Conservation (phyloP, 352 stramenopile genomes). For the Globisporangium spinosum region DNA sequence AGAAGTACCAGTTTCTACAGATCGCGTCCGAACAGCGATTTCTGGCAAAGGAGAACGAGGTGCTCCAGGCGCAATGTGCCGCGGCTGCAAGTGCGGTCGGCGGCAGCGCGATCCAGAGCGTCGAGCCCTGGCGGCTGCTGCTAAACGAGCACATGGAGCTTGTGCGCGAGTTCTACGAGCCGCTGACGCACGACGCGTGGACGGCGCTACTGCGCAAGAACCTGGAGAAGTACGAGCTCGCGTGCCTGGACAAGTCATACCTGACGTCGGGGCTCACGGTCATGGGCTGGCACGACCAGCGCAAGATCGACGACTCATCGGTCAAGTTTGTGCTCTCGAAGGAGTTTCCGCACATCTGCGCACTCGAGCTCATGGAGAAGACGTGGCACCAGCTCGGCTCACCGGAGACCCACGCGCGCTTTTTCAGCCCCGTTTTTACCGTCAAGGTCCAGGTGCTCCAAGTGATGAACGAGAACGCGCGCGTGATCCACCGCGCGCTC, state of each 20-base stretch:
- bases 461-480: conserved; percentile 41
- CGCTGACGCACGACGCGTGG: conserved; percentile 19
- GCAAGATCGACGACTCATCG: conserved; percentile 32
- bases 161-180: conserved; percentile 39
- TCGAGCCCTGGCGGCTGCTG: neutral
- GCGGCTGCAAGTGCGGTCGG: neutral
- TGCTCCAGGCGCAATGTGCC: conserved; percentile 22
- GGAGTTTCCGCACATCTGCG: conserved; percentile 31
- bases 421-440: conserved; percentile 36
- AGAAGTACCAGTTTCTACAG: conserved; percentile 35
- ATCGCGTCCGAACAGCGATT: conserved; percentile 30
- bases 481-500: conserved; percentile 53
- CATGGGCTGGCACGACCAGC: conserved; percentile 54
- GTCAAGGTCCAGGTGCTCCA: conserved; percentile 53
- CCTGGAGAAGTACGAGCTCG: conserved; percentile 31
- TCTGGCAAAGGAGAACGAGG: conserved; percentile 33
- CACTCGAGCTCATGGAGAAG: conserved; percentile 33
- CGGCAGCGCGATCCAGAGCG: neutral
- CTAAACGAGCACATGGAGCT: conserved; percentile 36
- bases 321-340: conserved; percentile 51
- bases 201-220: conserved; percentile 21
- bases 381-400: conserved; percentile 33
- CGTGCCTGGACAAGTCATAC: conserved; percentile 25
- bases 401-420: conserved; percentile 31
- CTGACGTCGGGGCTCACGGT: conserved; percentile 29